phyloP scores from a whole-genome alignment of 2,329 filamentous ascomycete species.

The Trichoderma aggressivum region DNA sequence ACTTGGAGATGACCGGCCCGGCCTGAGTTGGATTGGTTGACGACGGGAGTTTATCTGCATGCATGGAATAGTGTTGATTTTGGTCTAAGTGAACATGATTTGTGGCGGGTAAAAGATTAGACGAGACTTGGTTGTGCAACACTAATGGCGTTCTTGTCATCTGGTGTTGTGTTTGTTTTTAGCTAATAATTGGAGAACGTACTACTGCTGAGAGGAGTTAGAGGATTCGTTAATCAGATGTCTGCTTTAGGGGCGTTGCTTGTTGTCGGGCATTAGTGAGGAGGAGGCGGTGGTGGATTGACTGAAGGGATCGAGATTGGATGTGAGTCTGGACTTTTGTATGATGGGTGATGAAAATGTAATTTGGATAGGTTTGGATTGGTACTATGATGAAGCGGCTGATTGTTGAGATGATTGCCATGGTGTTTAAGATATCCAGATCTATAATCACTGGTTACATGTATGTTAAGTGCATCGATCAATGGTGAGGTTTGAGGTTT shows the following conservation, averaged over 20 bases:
- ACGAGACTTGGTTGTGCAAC: background rate
- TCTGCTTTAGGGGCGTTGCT: background rate
- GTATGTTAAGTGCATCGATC: background rate
- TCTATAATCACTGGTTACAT: background rate
- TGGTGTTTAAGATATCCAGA: background rate
- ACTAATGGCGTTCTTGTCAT: background rate
- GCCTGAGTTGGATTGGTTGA: background rate
- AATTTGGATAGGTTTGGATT: background rate
- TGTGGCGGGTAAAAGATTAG: slow-evolving; percentile 2
- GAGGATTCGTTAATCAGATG: background rate
- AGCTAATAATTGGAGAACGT: background rate
- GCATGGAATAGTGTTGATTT: background rate
- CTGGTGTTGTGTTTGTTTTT: background rate
- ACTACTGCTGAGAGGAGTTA: background rate
- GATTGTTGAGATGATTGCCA: background rate
- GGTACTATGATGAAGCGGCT: background rate
- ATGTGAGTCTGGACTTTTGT: background rate
- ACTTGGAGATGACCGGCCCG: background rate
- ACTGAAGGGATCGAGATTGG: background rate
- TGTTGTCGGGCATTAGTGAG: background rate
- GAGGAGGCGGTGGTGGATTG: background rate
- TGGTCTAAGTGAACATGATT: background rate
- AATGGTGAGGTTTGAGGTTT: background rate
- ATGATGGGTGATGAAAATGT: background rate
- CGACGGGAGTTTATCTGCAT: background rate